Conservation (phyloP, 139 green algal genomes). For the Astrephomene gubernaculifera region DNA sequence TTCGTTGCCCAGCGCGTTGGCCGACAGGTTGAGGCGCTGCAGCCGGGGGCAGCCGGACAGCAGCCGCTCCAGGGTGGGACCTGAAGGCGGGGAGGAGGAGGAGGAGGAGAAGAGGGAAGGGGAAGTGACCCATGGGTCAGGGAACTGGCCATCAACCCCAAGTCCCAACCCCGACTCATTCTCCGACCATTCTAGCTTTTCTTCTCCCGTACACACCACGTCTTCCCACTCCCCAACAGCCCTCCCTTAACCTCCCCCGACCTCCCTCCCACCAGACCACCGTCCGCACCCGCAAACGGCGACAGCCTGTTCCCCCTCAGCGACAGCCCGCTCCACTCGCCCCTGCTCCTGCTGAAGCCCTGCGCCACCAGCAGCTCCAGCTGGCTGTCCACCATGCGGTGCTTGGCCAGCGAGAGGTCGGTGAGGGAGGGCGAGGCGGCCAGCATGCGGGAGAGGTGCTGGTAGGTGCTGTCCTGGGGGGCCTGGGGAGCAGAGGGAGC, state of each 20-base stretch:
- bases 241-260: no score
- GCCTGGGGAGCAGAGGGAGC: not conserved
- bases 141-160: no score
- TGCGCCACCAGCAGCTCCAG: slow-evolving; percentile 64
- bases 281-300: slow-evolving; percentile 58
- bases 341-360: slow-evolving; percentile 55
- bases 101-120: no score
- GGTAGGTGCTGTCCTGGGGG: slow-evolving; percentile 42
- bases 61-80: slow-evolving; percentile 59
- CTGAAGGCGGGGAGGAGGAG: slow-evolving; percentile 34
- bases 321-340: slow-evolving; percentile 31
- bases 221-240: no score
- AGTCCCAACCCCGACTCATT: no score
- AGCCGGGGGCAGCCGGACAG: slow-evolving; percentile 41
- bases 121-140: no score
- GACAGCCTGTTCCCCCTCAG: slow-evolving; percentile 62
- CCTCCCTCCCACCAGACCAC: no score
- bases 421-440: slow-evolving; percentile 44
- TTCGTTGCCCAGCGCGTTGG: slow-evolving; percentile 61
- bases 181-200: no score
- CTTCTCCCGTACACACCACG: no score
- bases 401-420: slow-evolving; percentile 61
- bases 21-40: slow-evolving; percentile 43
- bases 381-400: slow-evolving; percentile 56
- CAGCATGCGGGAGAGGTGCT: slow-evolving; percentile 59